Conservation (phyloP, 108 stramenopile genomes). For the Nitzschia palea region DNA sequence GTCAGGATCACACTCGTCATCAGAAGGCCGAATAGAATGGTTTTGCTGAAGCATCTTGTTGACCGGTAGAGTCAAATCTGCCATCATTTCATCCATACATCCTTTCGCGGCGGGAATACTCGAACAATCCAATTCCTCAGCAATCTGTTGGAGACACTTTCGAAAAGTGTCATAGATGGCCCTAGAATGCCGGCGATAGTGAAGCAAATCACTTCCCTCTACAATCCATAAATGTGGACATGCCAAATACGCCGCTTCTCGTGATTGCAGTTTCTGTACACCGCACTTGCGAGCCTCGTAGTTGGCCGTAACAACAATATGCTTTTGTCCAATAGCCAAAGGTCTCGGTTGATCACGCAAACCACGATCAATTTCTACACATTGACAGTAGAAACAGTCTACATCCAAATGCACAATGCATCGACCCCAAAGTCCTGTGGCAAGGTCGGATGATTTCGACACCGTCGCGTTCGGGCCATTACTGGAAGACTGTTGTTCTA, state of each 20-base stretch:
- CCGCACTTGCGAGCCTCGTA: slow-evolving; percentile 53
- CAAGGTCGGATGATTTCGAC: not conserved
- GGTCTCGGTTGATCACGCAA: slow-evolving; percentile 22
- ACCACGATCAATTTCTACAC: slow-evolving; percentile 50
- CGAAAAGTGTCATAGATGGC: slow-evolving; percentile 55
- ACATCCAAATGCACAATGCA: slow-evolving; percentile 58
- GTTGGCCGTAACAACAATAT: slow-evolving; percentile 67
- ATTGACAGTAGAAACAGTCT: slow-evolving; percentile 71
- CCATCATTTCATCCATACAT: slow-evolving; percentile 64
- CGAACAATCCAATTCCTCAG: not conserved
- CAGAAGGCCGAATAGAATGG: no score
- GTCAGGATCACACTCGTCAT: not conserved
- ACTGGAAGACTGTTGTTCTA: not conserved
- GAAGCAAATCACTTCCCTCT: slow-evolving; percentile 54
- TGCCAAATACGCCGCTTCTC: slow-evolving; percentile 28
- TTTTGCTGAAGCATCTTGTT: not conserved
- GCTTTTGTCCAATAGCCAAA: slow-evolving; percentile 67
- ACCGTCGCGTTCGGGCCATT: no score
- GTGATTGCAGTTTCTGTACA: slow-evolving; percentile 47
- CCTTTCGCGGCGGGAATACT: slow-evolving; percentile 12
- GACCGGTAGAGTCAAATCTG: slow-evolving; percentile 47
- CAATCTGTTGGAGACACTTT: slow-evolving; percentile 15
- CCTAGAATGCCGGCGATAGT: slow-evolving; percentile 43
- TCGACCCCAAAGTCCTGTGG: slow-evolving; percentile 19
- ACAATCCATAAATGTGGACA: slow-evolving; percentile 59